Evolutionary conservation across 2,329 filamentous ascomycete genomes (phyloP).

Genomic region (Plectosphaerella plurivora): DNA sequence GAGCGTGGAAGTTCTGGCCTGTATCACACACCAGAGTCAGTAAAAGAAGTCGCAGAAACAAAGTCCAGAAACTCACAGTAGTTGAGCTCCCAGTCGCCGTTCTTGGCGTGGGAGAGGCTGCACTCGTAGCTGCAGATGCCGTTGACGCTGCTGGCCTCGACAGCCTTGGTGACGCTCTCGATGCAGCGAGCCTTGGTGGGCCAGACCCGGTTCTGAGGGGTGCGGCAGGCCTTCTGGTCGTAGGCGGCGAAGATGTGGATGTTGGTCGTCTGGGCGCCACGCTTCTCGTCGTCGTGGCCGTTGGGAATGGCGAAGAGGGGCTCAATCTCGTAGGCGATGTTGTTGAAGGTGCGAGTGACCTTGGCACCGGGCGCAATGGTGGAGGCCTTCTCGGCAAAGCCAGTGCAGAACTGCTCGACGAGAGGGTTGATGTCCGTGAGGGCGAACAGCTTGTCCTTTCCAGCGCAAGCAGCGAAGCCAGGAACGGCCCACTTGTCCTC

Average conservation of each 20-base stretch:
- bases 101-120: background rate
- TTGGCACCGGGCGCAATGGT: background rate
- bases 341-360: background rate
- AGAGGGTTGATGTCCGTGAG: background rate
- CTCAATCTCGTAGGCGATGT: background rate
- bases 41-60: background rate
- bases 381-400: background rate
- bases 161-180: background rate
- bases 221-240: background rate
- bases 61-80: background rate
- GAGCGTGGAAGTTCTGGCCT: background rate
- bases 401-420: background rate
- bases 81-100: background rate
- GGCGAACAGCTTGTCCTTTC: background rate
- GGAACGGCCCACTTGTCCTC: background rate
- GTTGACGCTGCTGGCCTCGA: background rate
- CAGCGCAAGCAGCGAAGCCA: background rate
- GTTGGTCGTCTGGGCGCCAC: background rate
- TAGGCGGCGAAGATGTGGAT: background rate
- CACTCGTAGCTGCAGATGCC: background rate
- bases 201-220: background rate
- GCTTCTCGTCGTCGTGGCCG: background rate
- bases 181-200: background rate
- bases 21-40: background rate
- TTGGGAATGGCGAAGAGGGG: background rate